Percentiles rank a stretch among this genome's conserved stretches.
phyloP scores from a whole-genome alignment of 345 rosid genomes.

The Balakata baccata region DNA sequence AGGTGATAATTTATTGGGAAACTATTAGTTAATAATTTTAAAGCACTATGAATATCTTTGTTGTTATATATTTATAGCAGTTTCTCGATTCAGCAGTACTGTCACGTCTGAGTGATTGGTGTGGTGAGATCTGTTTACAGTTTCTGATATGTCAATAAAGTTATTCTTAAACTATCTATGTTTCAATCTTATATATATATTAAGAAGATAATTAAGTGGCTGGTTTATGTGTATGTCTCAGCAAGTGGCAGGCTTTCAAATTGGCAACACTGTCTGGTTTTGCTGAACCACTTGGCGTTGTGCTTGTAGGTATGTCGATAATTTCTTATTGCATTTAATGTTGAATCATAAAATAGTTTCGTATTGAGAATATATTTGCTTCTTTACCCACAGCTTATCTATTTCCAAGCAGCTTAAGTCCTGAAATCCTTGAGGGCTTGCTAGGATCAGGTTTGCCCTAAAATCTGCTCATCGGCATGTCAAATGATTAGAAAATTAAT shows the following conservation, averaged over 20 bases:
- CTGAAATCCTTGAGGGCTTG: constrained; percentile 91
- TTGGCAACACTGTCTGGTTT: constrained; percentile 92
- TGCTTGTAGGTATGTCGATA: constrained; percentile 68
- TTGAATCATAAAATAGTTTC: neutral
- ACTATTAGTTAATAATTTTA: constrained; percentile 12
- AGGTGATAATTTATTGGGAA: constrained; percentile 50
- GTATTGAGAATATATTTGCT: constrained; percentile 9
- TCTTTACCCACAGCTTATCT: constrained; percentile 66
- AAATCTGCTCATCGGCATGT: neutral
- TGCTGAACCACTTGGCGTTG: constrained; percentile 95
- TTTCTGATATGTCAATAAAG: neutral
- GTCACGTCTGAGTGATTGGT: neutral
- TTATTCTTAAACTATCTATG: neutral
- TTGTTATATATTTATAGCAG: neutral
- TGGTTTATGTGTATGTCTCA: constrained; percentile 35
- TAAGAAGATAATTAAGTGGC: constrained; percentile 14
- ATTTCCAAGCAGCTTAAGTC: constrained; percentile 87
- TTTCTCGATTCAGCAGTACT: neutral
- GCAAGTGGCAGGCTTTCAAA: constrained; percentile 99
- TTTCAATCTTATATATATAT: neutral
- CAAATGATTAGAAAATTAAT: constrained; percentile 9
- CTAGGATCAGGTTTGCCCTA: constrained; percentile 72
- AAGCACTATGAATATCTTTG: neutral
- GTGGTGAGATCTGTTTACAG: neutral
- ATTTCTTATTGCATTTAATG: neutral